phyloP scores from a whole-genome alignment of 345 rosid species.

The Theobroma cacao region DNA sequence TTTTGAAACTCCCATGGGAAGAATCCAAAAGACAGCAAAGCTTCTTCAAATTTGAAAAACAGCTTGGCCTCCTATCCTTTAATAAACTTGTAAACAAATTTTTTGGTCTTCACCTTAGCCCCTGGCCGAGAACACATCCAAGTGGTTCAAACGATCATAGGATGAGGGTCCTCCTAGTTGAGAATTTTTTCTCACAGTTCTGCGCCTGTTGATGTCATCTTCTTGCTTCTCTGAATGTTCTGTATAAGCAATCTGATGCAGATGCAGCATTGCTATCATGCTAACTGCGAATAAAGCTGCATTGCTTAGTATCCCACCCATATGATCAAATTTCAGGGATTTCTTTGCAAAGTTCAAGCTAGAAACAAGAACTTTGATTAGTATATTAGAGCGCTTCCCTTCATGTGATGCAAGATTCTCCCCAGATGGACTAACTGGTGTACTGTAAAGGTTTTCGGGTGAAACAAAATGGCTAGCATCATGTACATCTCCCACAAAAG shows the following conservation, averaged over 20 bases:
- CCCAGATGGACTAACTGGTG: slow-evolving; percentile 37
- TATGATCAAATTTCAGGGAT: slow-evolving; percentile 50
- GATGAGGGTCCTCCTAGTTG: slow-evolving; percentile 39
- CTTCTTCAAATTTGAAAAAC: background rate
- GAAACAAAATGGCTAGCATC: slow-evolving; percentile 45
- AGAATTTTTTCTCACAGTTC: slow-evolving; percentile 31
- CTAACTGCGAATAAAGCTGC: slow-evolving; percentile 77
- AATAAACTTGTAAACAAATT: background rate
- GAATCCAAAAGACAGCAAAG: background rate
- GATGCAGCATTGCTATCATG: slow-evolving; percentile 72
- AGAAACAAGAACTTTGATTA: slow-evolving; percentile 47
- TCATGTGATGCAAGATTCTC: slow-evolving; percentile 26
- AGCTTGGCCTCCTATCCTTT: background rate
- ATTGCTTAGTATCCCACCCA: slow-evolving; percentile 71
- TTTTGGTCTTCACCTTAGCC: slow-evolving; percentile 42
- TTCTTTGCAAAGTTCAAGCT: slow-evolving; percentile 59
- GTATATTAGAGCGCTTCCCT: slow-evolving; percentile 32
- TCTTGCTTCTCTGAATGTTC: slow-evolving; percentile 40
- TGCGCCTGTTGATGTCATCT: slow-evolving; percentile 29
- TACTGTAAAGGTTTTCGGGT: slow-evolving; percentile 50
- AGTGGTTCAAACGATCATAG: slow-evolving; percentile 32
- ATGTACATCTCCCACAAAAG: slow-evolving; percentile 73
- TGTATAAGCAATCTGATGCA: slow-evolving; percentile 48
- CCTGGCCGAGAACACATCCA: slow-evolving; percentile 78
- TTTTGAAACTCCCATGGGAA: slow-evolving; percentile 1